phyloP scores from a whole-genome alignment of 768 basidiomycete genomes.

The Termitomyces sp. region DNA sequence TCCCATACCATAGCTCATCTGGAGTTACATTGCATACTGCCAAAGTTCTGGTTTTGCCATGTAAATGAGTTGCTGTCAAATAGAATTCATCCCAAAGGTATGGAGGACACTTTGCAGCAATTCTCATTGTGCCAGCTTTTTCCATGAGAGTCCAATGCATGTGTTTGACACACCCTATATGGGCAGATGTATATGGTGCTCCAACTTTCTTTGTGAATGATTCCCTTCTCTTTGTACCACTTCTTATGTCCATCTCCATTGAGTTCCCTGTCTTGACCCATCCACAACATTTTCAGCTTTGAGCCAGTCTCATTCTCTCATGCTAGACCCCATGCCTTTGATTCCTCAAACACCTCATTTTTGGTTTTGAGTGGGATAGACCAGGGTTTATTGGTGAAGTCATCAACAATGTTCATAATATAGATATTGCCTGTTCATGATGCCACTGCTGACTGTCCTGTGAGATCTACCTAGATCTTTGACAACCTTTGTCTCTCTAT shows the following conservation, averaged over 20 bases:
- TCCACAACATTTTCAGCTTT: not conserved
- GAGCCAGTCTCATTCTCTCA: not conserved
- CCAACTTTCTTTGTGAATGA: not conserved
- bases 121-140: not conserved
- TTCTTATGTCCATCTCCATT: not conserved
- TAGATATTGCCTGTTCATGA: not conserved
- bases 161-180: not conserved
- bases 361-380: not conserved
- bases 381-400: not conserved
- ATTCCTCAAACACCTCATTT: not conserved
- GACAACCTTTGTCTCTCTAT: not conserved
- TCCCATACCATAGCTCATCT: not conserved
- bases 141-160: not conserved
- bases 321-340: not conserved
- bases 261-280: not conserved
- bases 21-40: not conserved
- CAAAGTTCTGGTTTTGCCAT: not conserved
- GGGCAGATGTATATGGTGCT: not conserved
- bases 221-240: not conserved
- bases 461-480: not conserved
- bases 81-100: not conserved
- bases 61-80: not conserved
- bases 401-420: not conserved
- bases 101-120: not conserved
- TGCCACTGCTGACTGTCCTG: not conserved